Conservation (phyloP, 78 protist genomes). For the Bodo saltans region DNA sequence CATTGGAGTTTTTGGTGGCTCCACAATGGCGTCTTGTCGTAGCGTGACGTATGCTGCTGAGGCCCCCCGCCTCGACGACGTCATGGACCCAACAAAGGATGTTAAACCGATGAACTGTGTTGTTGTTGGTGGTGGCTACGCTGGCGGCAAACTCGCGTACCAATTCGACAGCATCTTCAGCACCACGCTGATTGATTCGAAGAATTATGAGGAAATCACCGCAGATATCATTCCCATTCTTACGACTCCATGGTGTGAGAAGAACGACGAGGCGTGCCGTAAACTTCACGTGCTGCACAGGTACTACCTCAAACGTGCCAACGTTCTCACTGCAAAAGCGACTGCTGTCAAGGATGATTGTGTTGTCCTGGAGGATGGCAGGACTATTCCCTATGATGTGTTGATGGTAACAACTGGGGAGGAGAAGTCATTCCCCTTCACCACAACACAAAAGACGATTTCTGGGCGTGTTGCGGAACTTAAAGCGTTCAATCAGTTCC, state of each 20-base stretch:
- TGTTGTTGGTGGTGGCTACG: not conserved
- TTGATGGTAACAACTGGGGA: not conserved
- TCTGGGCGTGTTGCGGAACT: not conserved
- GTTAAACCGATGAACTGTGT: not conserved
- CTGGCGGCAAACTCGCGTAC: not conserved
- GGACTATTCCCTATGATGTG: not conserved
- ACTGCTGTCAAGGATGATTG: not conserved
- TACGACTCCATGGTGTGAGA: not conserved
- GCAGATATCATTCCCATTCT: not conserved
- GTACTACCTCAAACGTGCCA: not conserved
- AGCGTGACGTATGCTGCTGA: too few relatives aligned
- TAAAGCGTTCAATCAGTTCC: not conserved
- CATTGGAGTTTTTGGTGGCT: too few relatives aligned
- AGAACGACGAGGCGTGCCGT: too few relatives aligned
- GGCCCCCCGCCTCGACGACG: too few relatives aligned
- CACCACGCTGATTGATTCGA: not conserved
- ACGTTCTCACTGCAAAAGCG: not conserved
- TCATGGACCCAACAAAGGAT: too few relatives aligned
- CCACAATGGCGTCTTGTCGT: too few relatives aligned
- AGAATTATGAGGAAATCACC: not conserved
- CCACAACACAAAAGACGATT: not conserved
- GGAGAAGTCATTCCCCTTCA: not conserved
- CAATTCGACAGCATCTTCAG: not conserved
- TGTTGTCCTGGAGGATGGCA: not conserved
- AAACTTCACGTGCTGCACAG: not conserved